Conservation (phyloP, 108 stramenopile genomes). For the Nannochloropsis salina region DNA sequence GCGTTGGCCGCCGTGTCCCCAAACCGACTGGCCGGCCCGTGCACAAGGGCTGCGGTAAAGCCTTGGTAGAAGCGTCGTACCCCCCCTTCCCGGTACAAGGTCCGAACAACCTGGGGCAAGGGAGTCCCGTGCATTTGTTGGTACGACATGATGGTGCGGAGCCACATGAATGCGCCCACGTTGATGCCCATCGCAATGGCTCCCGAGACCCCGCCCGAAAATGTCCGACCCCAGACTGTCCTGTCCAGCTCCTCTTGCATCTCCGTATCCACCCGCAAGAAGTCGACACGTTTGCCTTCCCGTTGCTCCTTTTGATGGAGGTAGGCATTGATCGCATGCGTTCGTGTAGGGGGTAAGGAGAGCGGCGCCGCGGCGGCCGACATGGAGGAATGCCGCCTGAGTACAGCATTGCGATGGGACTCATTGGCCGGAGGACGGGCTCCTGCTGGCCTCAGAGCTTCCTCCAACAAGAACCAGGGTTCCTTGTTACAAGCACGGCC, state of each 20-base stretch:
- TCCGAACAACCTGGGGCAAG: constrained; percentile 27
- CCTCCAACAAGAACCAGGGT: neutral
- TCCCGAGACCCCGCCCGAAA: constrained; percentile 27
- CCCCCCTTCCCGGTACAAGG: constrained; percentile 47
- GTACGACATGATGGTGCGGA: constrained; percentile 50
- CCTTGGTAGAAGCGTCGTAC: constrained; percentile 93
- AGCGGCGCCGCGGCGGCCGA: neutral
- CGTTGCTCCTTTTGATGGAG: neutral
- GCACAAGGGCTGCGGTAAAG: constrained; percentile 75
- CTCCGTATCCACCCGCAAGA: neutral
- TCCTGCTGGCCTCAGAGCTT: neutral
- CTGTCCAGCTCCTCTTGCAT: neutral
- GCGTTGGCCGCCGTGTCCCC: constrained; percentile 98
- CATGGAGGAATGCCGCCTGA: neutral
- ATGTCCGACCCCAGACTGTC: constrained; percentile 13
- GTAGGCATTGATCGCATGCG: neutral
- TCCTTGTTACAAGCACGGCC: neutral
- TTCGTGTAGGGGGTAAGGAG: neutral
- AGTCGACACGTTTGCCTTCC: neutral
- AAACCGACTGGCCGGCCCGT: constrained; percentile 87
- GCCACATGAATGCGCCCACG: constrained; percentile 50
- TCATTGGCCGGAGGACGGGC: neutral
- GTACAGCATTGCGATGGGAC: neutral
- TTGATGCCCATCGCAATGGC: constrained; percentile 36
- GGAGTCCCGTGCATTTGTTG: constrained; percentile 44